phyloP scores from a whole-genome alignment of 805 yeast genomes.

The Grigorovia humatica region DNA sequence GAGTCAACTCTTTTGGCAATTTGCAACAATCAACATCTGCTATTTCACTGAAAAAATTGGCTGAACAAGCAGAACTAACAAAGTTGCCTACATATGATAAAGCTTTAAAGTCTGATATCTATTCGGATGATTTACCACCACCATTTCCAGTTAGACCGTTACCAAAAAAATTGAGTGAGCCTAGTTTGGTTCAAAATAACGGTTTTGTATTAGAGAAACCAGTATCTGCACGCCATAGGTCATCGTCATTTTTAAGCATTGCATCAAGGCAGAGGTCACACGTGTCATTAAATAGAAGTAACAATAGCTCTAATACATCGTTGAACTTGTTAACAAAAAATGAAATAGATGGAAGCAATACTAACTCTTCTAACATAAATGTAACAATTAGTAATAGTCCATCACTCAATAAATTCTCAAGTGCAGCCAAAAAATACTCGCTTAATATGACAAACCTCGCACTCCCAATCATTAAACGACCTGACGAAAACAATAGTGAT shows the following conservation, averaged over 20 bases:
- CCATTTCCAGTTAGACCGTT: constrained; percentile 15
- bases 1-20: constrained; percentile 45
- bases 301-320: constrained; percentile 20
- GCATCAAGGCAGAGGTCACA: constrained; percentile 7
- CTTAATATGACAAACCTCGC: constrained; percentile 23
- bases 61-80: constrained; percentile 40
- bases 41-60: constrained; percentile 24
- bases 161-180: constrained; percentile 7
- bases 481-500: background rate
- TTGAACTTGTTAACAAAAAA: constrained; percentile 10
- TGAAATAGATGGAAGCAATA: constrained; percentile 6
- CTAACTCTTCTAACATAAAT: constrained; percentile 1
- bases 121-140: constrained; percentile 56
- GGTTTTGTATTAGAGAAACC: constrained; percentile 18
- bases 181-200: background rate
- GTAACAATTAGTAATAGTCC: constrained; percentile 2
- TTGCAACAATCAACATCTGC: constrained; percentile 24
- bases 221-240: constrained; percentile 18
- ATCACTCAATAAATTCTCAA: constrained; percentile 8
- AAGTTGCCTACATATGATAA: constrained; percentile 78
- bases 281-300: constrained; percentile 16
- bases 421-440: constrained; percentile 18
- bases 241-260: constrained; percentile 14
- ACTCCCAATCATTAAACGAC: background rate
- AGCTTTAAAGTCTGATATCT: constrained; percentile 49